A percentile compares a stretch with the other conserved stretches of the same genome.
Conservation (phyloP, 345 rosid species). For the Populus nigra region DNA sequence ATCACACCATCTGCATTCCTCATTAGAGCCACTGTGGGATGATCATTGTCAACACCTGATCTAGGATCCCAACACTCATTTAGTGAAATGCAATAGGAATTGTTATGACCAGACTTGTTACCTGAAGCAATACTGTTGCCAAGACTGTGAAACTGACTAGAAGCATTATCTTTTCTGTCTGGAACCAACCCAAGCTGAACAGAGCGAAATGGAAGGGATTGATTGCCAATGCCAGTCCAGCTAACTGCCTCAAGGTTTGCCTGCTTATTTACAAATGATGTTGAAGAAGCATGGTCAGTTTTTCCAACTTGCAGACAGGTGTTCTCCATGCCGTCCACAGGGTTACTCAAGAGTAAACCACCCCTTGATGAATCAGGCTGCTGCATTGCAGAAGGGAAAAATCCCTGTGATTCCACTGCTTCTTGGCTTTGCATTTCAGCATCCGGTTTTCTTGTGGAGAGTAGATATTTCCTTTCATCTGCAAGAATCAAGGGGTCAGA, state of each 20-base stretch:
- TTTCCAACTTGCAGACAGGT: conserved; percentile 37
- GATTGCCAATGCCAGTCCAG: conserved; percentile 45
- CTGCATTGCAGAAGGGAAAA: conserved; percentile 19
- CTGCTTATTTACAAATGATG: conserved; percentile 38
- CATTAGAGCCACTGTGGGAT: conserved; percentile 8
- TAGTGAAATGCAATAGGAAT: conserved; percentile 11
- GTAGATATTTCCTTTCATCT: conserved; percentile 49
- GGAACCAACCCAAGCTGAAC: conserved; percentile 33
- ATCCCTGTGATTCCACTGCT: conserved; percentile 39
- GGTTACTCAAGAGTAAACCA: conserved; percentile 24
- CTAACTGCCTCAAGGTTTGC: conserved; percentile 43
- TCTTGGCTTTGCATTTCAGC: conserved; percentile 48
- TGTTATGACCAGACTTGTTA: conserved; percentile 16
- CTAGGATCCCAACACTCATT: conserved; percentile 25
- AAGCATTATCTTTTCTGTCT: conserved; percentile 33
- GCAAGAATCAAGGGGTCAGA: conserved; percentile 32
- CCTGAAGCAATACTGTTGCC: conserved; percentile 30
- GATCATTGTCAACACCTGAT: conserved; percentile 17
- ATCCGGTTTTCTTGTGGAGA: conserved; percentile 42
- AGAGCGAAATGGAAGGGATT: conserved; percentile 27
- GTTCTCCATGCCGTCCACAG: conserved; percentile 34
- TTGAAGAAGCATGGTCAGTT: conserved; percentile 37
- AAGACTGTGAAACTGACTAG: conserved; percentile 34
- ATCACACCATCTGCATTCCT: conserved; percentile 18
- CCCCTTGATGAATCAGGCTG: conserved; percentile 44